Evolutionary conservation across 2,329 filamentous ascomycete genomes (phyloP).

Genomic region (Trichoderma sp.): DNA sequence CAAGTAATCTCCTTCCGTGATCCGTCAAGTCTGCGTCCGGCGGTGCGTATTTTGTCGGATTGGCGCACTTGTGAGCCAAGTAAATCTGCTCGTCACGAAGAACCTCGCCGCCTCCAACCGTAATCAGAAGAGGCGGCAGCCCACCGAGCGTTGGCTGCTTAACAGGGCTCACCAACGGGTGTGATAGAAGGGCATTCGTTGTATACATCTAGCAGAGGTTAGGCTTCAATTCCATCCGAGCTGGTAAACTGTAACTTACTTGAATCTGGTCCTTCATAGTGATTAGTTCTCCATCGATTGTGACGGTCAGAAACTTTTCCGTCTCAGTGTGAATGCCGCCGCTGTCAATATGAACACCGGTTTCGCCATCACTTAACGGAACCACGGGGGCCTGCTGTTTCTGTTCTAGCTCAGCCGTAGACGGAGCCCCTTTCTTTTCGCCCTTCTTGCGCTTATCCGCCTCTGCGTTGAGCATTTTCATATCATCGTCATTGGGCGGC

Average conservation of each 20-base stretch:
- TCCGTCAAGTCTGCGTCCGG: slow-evolving; percentile 61
- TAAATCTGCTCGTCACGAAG: slow-evolving; percentile 94
- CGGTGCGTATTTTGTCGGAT: slow-evolving; percentile 73
- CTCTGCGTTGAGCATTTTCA: slow-evolving; percentile 51
- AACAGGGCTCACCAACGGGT: slow-evolving; percentile 86
- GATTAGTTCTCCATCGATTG: slow-evolving; percentile 66
- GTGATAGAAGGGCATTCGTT: slow-evolving; percentile 78
- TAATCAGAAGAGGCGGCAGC: slow-evolving; percentile 79
- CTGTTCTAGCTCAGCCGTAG: slow-evolving; percentile 27
- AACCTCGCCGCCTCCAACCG: slow-evolving; percentile 84
- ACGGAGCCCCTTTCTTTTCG: slow-evolving; percentile 23
- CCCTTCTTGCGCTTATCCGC: slow-evolving; percentile 41
- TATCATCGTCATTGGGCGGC: slow-evolving; percentile 77
- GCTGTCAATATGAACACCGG: slow-evolving; percentile 29
- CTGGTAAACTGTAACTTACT: slow-evolving; percentile 40
- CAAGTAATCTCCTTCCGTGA: slow-evolving; percentile 56
- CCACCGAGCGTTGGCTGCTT: slow-evolving; percentile 87
- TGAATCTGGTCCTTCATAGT: slow-evolving; percentile 90
- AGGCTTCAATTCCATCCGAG: background rate
- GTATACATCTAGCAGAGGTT: slow-evolving; percentile 57
- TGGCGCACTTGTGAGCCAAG: slow-evolving; percentile 87
- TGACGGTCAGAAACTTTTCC: slow-evolving; percentile 54
- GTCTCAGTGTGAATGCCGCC: slow-evolving; percentile 29
- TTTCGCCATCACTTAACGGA: slow-evolving; percentile 22
- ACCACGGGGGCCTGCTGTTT: slow-evolving; percentile 37